Conservation (phyloP, 2,329 filamentous ascomycete genomes). For the Rachicladosporium sp. region DNA sequence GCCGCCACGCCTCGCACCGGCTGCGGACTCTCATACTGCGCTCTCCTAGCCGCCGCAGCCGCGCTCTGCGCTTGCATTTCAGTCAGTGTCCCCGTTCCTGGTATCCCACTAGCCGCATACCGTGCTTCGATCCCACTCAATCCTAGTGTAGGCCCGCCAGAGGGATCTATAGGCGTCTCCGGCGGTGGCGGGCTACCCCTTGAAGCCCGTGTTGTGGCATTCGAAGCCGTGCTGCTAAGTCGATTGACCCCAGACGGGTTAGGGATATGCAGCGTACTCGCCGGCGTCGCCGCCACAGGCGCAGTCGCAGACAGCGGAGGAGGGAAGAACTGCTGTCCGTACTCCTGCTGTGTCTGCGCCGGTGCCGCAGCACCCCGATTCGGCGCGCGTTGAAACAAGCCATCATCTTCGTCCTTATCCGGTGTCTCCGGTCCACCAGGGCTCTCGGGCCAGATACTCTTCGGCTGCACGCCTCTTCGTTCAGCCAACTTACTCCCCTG, state of each 20-base stretch:
- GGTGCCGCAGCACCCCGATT: conserved; percentile 20
- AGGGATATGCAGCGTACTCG: conserved; percentile 36
- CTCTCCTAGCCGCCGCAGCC: conserved; percentile 66
- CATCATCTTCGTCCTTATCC: conserved; percentile 61
- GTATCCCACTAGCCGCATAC: conserved; percentile 83
- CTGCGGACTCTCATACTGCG: conserved; percentile 51
- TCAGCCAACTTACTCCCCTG: conserved; percentile 53
- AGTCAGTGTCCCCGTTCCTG: conserved; percentile 69
- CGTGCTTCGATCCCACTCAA: conserved; percentile 73
- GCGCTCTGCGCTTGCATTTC: conserved; percentile 64
- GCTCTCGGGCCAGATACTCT: conserved; percentile 65
- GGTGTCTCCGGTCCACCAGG: conserved; percentile 57
- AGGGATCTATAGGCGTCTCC: conserved; percentile 63
- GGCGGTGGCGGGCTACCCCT: conserved; percentile 89
- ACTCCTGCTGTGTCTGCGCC: conserved; percentile 11
- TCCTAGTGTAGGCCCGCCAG: conserved; percentile 8
- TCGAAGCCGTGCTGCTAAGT: conserved; percentile 74
- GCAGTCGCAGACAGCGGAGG: conserved; percentile 30
- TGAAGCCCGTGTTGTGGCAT: conserved; percentile 81
- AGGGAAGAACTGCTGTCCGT: conserved; percentile 49
- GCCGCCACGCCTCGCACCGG: conserved; percentile 37
- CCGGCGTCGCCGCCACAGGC: conserved; percentile 6
- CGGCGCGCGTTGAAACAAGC: conserved; percentile 57
- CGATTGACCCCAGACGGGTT: conserved; percentile 46
- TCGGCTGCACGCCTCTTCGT: conserved; percentile 67